Evolutionary conservation across 768 basidiomycete genomes (phyloP), one percentile per base, ranked within the genome.

Genomic region (Nidularia sp.): DNA sequence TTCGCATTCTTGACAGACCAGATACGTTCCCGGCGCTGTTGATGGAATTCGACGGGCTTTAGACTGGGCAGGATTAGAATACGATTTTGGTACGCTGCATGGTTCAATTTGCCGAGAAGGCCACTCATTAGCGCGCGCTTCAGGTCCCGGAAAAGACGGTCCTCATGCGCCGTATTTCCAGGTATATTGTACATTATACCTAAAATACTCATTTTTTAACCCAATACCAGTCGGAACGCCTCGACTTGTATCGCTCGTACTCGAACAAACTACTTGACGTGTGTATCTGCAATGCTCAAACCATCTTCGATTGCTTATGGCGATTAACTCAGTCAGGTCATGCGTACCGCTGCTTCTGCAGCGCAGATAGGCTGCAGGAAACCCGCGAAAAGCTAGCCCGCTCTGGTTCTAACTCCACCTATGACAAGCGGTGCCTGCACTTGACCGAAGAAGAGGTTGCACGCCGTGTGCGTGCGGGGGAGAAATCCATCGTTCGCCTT

Each of bases 261-360:
- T 76, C 89, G 0, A 72, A 78, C 34, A 85, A 80, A 55, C 80
- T 99, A 2, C 74, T 97, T 39, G 83, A 90, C 49, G 96, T 95
- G 56, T 50, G 71, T 68, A 34, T 42, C 29, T 45, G 42, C 25
- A 29, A 29, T 29, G 5, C 44, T 50, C 42, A 13, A 0, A 52
- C 36, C 44, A 42, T 49, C 41, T 22, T 32, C 31, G 43, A 42
- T 5, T 22, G 3, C 48, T 36, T 22, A 52, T 48, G 25, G 25
- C 25, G 25, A 6, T 32, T 36, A 15, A 34, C 52, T 44, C 55
- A 98, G 94, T 79, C 81, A 42, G 92, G 88, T 3, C 83, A 89
- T 53, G 96, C 95, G 5, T 99, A 99, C 65, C 86, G 91, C 15
- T 98, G 97, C 67, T 98, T 98, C 74, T 98, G 96, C 67, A 80